Conservation (phyloP, 352 stramenopile genomes). For the Pythium sukuiense region DNA sequence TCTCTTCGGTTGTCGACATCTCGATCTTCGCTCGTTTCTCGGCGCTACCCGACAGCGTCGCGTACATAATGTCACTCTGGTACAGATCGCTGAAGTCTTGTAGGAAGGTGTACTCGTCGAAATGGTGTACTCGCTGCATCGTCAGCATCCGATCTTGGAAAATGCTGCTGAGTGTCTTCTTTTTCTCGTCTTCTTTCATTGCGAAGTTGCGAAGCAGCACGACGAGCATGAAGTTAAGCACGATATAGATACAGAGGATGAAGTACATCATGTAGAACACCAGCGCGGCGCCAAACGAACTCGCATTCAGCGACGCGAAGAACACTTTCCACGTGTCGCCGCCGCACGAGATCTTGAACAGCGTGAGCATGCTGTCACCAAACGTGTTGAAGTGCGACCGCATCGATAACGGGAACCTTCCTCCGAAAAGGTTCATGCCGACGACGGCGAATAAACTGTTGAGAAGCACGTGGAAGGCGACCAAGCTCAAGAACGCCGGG, state of each 20-base stretch:
- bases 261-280: constrained; percentile 78
- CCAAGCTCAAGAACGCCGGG: constrained; percentile 64
- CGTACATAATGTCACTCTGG: constrained; percentile 74
- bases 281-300: constrained; percentile 53
- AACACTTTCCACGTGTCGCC: constrained; percentile 84
- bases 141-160: constrained; percentile 81
- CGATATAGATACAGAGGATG: constrained; percentile 64
- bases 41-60: constrained; percentile 59
- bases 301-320: constrained; percentile 60
- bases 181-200: constrained; percentile 83
- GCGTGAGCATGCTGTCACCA: constrained; percentile 75
- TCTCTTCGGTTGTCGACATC: constrained; percentile 53
- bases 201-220: constrained; percentile 82
- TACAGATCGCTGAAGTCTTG: constrained; percentile 78
- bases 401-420: constrained; percentile 70
- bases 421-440: constrained; percentile 81
- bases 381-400: constrained; percentile 85
- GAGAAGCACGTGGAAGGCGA: constrained; percentile 58
- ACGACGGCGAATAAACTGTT: constrained; percentile 83
- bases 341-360: constrained; percentile 86
- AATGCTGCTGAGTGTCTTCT: constrained; percentile 62
- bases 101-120: constrained; percentile 77
- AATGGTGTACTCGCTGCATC: constrained; percentile 77
- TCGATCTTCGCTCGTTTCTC: constrained; percentile 62
- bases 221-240: constrained; percentile 87